A percentile compares a stretch with the other conserved stretches of the same genome.
Evolutionary conservation across 2,329 filamentous ascomycete species (phyloP).

Genomic region (Hymenoscyphus linearis): DNA sequence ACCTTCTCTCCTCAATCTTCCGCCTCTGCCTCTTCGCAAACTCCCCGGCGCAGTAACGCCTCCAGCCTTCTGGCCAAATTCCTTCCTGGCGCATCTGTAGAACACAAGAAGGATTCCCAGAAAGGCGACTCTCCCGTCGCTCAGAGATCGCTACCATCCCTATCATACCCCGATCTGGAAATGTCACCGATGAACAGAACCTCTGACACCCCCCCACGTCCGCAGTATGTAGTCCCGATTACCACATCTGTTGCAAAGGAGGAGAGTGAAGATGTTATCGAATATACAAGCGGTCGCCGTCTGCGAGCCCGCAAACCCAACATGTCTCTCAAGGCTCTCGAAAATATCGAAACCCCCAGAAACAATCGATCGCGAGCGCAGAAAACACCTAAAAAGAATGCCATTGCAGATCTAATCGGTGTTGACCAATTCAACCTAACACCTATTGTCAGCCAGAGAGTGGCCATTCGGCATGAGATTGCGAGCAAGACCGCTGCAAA

Average conservation of each 20-base stretch:
- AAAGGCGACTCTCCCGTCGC: background rate
- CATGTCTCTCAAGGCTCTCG: conserved; percentile 23
- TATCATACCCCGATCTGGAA: conserved; percentile 13
- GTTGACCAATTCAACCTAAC: conserved; percentile 16
- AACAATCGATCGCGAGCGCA: conserved; percentile 8
- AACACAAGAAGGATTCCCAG: conserved; percentile 28
- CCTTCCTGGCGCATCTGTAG: conserved; percentile 20
- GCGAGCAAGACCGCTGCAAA: conserved; percentile 26
- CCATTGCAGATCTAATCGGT: conserved; percentile 13
- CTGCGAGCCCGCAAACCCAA: conserved; percentile 21
- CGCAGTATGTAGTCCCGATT: background rate
- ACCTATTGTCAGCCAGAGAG: conserved; percentile 24
- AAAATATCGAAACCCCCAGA: conserved; percentile 16
- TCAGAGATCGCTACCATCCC: conserved; percentile 1
- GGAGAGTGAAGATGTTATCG: conserved; percentile 15
- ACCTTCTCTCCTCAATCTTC: background rate
- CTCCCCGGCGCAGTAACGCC: conserved; percentile 13
- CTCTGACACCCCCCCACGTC: background rate
- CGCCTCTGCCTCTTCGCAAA: background rate
- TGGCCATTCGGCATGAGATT: conserved; percentile 29
- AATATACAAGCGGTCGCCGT: conserved; percentile 14
- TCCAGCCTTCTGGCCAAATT: conserved; percentile 28
- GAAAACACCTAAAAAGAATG: conserved; percentile 1
- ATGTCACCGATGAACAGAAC: conserved; percentile 10
- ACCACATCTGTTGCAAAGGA: conserved; percentile 7